Evolutionary conservation across 371 early-diverging fungal genomes (phyloP), one percentile per base, ranked within the genome.

Genomic region (Aphelidium insulamus): DNA sequence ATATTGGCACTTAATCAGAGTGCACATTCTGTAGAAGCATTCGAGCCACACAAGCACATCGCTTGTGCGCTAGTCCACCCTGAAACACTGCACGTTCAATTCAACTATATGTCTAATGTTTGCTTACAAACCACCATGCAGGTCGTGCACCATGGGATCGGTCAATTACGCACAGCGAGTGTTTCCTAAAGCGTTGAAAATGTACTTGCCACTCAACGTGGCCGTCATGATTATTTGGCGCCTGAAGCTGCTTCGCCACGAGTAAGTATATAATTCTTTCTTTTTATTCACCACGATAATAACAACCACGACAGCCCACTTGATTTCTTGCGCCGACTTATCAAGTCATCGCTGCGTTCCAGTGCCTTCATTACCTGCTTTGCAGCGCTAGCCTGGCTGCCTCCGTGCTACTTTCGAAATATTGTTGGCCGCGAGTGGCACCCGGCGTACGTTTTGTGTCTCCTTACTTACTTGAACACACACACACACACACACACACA

Each of bases 191-290:
- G 68, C 72, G 4, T 54, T 66, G 28, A 58, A 62, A 43, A 48
- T 78, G 30, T 78, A 76, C 39, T 59, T 65, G 9, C 72, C 79
- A 1, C 47, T 78, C 25, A 78, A 78, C 40, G 44, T 63, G 24
- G 73, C 72, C 21, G 10, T 37, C 3, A 26, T 48, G 16, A n/a
- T 3, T 48, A 6, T 54, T 54, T 25, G 37, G 40, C 38, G 34
- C 32, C 27, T 21, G 32, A 23, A 27, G 37, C 33, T 28, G 47
- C 3, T 10, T 36, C 17, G 22, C 29, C 18, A 14, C 9, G 10
- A 14, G 15, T 27, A 28, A 9, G 7, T 21, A 8, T n/a, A 22
- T 15, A 22, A 25, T 15, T 6, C 30, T 29, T 26, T 18, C n/a
- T 32, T 8, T 37, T 25, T 29, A 60, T 57, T 14, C 61, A 55